phyloP scores from a whole-genome alignment of 2,329 filamentous ascomycete genomes.

The Fusarium globosum region DNA sequence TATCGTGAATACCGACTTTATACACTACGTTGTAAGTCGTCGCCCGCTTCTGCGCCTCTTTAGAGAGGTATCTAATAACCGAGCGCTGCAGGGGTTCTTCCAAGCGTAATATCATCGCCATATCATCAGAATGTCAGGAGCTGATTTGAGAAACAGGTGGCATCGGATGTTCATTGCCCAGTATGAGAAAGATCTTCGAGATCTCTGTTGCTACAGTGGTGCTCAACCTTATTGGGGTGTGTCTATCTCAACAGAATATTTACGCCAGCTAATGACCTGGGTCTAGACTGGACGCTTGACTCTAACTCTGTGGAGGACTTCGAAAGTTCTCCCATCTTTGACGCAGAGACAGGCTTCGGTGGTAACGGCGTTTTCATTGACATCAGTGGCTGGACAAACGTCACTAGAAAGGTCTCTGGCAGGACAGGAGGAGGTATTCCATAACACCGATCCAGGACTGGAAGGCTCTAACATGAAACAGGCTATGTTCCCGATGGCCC shows the following conservation, averaged over 20 bases:
- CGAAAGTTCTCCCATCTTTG: background rate
- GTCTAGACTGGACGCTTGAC: background rate
- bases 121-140: too few relatives aligned
- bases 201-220: background rate
- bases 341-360: accelerated
- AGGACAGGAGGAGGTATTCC: background rate
- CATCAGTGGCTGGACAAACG: background rate
- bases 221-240: background rate
- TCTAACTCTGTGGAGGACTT: accelerated
- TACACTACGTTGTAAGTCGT: background rate
- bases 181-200: background rate
- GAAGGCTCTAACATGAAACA: accelerated
- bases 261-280: background rate
- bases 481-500: background rate
- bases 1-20: background rate
- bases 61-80: accelerated
- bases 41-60: accelerated
- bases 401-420: accelerated
- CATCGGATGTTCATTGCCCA: background rate
- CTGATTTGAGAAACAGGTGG: background rate
- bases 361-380: accelerated
- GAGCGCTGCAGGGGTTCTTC: background rate
- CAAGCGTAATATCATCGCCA: background rate
- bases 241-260: background rate
- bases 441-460: accelerated